These are phyloP conservation scores for Fraxinus quadrangulata DNA, from an alignment of 257 asterid genomes.

Conservation along the genomic window DNA sequence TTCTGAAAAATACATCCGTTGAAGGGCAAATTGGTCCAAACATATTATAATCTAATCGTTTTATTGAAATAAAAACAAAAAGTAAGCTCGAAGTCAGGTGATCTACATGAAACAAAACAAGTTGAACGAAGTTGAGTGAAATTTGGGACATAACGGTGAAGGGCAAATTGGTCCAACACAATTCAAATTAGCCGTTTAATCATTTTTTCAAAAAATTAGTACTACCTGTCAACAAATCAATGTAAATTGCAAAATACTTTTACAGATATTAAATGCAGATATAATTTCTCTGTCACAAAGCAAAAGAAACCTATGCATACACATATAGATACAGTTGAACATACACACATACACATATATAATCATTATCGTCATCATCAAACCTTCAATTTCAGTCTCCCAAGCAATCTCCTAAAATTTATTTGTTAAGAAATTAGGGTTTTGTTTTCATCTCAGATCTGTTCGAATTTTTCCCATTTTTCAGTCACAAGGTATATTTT, in stretches of 20 bases:
- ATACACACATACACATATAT: slow-evolving; percentile 1
- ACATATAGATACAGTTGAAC: background rate
- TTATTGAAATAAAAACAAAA: background rate
- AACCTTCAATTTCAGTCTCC: slow-evolving; percentile 54
- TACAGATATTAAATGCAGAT: slow-evolving; percentile 18
- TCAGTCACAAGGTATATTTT: slow-evolving; percentile 32
- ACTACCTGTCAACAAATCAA: slow-evolving; percentile 25
- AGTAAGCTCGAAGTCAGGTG: background rate
- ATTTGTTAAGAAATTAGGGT: slow-evolving; percentile 24
- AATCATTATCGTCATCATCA: slow-evolving; percentile 36
- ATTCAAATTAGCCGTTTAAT: slow-evolving; percentile 37
- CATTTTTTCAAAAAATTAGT: slow-evolving; percentile 22
- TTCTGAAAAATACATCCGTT: too few relatives aligned
- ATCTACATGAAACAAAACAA: background rate
- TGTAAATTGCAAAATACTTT: slow-evolving; percentile 27
- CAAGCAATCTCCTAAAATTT: slow-evolving; percentile 43
- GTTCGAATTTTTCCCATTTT: slow-evolving; percentile 41
- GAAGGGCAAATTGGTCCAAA: background rate
- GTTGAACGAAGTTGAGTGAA: background rate
- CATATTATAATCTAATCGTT: too few relatives aligned
- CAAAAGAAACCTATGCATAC: slow-evolving; percentile 23
- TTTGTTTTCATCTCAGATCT: slow-evolving; percentile 40
- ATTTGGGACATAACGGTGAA: background rate
- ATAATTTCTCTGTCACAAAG: slow-evolving; percentile 32
- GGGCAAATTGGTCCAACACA: slow-evolving; percentile 31